phyloP scores from a whole-genome alignment of 164 flowering plant species.

The Sedum album region DNA sequence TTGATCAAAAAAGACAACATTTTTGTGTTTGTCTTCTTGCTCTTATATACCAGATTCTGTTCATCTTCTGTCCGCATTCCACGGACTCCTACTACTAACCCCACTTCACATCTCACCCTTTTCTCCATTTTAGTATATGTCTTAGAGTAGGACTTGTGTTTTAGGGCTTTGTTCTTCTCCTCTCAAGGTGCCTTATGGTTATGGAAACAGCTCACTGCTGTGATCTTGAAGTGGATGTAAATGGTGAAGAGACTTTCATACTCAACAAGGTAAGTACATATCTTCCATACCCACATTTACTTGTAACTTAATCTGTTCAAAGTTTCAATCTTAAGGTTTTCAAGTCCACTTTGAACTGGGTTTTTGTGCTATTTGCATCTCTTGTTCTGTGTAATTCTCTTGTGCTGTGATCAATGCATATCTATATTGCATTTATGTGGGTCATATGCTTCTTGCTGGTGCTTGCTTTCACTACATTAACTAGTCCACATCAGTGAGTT shows the following conservation, averaged over 20 bases:
- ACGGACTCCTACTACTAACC: not conserved
- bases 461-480: not conserved
- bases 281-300: not conserved
- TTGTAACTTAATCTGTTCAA: not conserved
- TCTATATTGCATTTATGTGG: conserved; percentile 1
- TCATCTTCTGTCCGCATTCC: not conserved
- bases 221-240: conserved; percentile 5
- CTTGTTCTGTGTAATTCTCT: not conserved
- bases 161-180: too few relatives aligned
- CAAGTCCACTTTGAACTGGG: conserved; percentile 4
- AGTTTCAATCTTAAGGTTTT: conserved; percentile 1
- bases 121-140: not conserved
- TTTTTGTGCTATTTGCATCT: not conserved
- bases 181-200: not conserved
- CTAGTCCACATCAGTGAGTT: conserved; percentile 4
- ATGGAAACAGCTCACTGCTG: conserved; percentile 5
- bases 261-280: not conserved
- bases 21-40: not conserved
- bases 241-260: conserved; percentile 5
- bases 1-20: conserved; percentile 7
- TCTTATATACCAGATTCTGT: not conserved
- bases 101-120: not conserved
- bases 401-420: conserved; percentile 5
- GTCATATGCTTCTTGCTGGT: not conserved
- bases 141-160: not conserved